phyloP scores from a whole-genome alignment of 1,284 basidiomycete genomes.

The Butyriboletus appendiculatus region DNA sequence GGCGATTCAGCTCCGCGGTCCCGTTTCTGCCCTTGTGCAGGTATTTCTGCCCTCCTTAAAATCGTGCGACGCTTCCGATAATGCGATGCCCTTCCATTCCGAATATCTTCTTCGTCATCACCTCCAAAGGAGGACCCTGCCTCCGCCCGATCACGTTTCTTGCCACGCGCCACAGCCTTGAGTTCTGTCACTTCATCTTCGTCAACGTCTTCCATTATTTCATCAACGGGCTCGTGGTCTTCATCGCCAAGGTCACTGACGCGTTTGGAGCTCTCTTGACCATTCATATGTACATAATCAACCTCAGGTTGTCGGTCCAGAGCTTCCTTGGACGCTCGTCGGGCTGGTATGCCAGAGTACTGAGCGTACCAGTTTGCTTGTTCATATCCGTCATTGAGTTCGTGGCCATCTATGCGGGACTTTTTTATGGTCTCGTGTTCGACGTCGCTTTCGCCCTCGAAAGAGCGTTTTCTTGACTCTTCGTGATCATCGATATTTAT shows the following conservation, averaged over 20 bases:
- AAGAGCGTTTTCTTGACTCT: constrained; percentile 43
- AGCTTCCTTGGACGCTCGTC: constrained; percentile 52
- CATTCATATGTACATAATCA: constrained; percentile 34
- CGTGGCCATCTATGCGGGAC: constrained; percentile 49
- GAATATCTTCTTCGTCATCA: constrained; percentile 53
- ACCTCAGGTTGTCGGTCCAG: constrained; percentile 44
- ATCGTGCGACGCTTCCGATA: constrained; percentile 50
- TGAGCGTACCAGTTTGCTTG: constrained; percentile 44
- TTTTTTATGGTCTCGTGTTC: constrained; percentile 52
- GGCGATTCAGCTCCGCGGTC: constrained; percentile 55
- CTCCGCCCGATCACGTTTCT: constrained; percentile 73
- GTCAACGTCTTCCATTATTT: constrained; percentile 36
- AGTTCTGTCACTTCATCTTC: constrained; percentile 43
- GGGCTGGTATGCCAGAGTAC: constrained; percentile 19
- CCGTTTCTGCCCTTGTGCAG: constrained; percentile 61
- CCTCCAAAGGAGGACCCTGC: constrained; percentile 70
- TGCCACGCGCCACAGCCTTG: constrained; percentile 51
- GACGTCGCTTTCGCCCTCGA: constrained; percentile 41
- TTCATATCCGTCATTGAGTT: constrained; percentile 48
- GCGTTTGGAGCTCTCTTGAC: constrained; percentile 46
- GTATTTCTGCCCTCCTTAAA: constrained; percentile 46
- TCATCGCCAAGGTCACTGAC: constrained; percentile 47
- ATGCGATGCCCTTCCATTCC: constrained; percentile 38
- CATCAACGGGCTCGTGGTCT: constrained; percentile 27
- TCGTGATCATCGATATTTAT: constrained; percentile 13